Base-by-base conservation (phyloP, 2,329 filamentous ascomycete genomes). In the Didymella segeticola region DNA sequence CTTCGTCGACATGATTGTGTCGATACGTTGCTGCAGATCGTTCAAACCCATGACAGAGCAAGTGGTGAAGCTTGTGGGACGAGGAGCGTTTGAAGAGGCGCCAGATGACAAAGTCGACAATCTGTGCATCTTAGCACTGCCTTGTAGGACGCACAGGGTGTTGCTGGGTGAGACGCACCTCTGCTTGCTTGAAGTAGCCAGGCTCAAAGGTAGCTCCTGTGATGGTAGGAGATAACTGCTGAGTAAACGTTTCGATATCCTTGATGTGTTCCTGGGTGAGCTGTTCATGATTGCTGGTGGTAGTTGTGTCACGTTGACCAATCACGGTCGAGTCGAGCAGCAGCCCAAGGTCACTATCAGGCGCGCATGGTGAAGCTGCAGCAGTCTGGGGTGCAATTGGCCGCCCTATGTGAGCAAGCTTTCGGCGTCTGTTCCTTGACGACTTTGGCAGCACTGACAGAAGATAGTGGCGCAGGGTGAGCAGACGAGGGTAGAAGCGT, bases 1-100 rank as follows among this genome's bases (percentile, higher is more conserved):
- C 68, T 38, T 70, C 63, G 4, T 73, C 69, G 9, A 63, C 61
- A 8, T 63, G 67, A 30, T 69, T 63, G 30, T 61, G 57, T 19
- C 64, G 67, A 27, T 64, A 60, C 46, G 56, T 20, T 39, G 61
- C 63, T 34, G 73, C 69, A 2, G 75, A 72, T 61, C 81, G 84
- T 64, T 88, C 85, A 64, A 88, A 96, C 20, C 93, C 93, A 78
- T 96, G 88, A 63, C 91, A 93, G 4, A 99, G 82, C 5, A 96
- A 67, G 75, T 97, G 90, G 43, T 84, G 83, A 1, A 89, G 87
- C 66, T 82, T 84, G 43, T 79, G 72, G 53, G 74, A 75, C 23
- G 73, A 66, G 26, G 80, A 77, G 62, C 83, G 81, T 11, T 83
- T 84, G 72, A 96, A 96, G 2, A 96, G 78, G 9, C 84, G 80